These are phyloP conservation scores for Cydonia oblonga DNA, from an alignment of 331 rosid genomes.

Conservation along the genomic window DNA sequence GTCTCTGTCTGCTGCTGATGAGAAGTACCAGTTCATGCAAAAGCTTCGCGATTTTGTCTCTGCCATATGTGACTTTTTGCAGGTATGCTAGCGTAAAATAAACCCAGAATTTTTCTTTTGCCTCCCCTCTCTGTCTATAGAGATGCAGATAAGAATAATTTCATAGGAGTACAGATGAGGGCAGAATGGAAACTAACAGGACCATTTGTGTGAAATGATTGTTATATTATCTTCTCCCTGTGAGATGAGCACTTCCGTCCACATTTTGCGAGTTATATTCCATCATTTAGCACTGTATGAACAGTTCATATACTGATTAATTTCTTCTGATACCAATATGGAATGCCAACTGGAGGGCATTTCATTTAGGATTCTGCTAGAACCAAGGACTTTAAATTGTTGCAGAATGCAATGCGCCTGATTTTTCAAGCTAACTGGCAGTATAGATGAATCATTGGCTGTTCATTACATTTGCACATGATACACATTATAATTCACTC, in stretches of 20 bases:
- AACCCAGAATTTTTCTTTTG: neutral
- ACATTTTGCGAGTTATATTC: neutral
- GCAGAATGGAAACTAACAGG: neutral
- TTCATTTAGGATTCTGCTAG: neutral
- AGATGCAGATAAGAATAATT: neutral
- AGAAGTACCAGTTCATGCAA: constrained; percentile 83
- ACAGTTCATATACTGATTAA: neutral
- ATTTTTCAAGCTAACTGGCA: neutral
- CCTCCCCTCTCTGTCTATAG: neutral
- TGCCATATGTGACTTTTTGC: constrained; percentile 69
- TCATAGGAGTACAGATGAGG: neutral
- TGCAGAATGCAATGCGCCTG: neutral
- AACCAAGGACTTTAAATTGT: neutral
- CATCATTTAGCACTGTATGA: neutral
- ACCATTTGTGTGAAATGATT: neutral
- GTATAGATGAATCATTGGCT: neutral
- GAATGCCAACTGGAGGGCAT: neutral
- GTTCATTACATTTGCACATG: neutral
- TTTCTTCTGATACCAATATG: neutral
- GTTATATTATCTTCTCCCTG: neutral
- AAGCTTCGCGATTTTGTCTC: constrained; percentile 69
- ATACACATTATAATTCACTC: neutral
- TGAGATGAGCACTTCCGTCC: neutral
- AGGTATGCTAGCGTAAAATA: constrained; percentile 35
- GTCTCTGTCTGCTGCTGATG: constrained; percentile 59